phyloP scores from a whole-genome alignment of 2,329 filamentous ascomycete genomes.

The Calonectria pteridis region DNA sequence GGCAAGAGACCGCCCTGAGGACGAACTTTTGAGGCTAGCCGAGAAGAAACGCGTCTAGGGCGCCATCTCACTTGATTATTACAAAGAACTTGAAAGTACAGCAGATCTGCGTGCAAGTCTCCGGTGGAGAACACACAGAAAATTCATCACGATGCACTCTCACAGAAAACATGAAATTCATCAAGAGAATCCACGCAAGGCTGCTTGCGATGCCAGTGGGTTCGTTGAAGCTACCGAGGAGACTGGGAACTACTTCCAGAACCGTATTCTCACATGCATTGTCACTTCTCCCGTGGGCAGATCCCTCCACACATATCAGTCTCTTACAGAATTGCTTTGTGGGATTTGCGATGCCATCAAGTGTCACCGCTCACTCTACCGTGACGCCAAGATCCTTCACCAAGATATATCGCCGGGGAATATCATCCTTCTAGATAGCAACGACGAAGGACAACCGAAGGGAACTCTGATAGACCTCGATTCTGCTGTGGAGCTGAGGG shows the following conservation, averaged over 20 bases:
- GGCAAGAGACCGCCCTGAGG: slow-evolving; percentile 46
- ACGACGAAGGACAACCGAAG: slow-evolving; percentile 17
- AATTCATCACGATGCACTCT: slow-evolving; percentile 17
- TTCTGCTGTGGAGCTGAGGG: slow-evolving; percentile 19
- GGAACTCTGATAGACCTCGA: slow-evolving; percentile 44
- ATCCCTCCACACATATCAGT: slow-evolving; percentile 32
- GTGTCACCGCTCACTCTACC: slow-evolving; percentile 32
- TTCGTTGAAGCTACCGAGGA: slow-evolving; percentile 27
- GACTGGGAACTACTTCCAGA: slow-evolving; percentile 28
- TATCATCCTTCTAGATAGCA: slow-evolving; percentile 22
- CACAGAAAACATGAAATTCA: slow-evolving; percentile 9
- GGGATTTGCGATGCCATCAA: slow-evolving; percentile 37
- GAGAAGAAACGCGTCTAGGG: slow-evolving; percentile 46
- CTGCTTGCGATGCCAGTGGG: slow-evolving; percentile 5
- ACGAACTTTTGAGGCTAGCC: slow-evolving; percentile 48
- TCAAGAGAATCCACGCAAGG: slow-evolving; percentile 14
- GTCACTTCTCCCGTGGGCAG: slow-evolving; percentile 39
- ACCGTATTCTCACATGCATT: slow-evolving; percentile 34
- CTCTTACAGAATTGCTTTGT: slow-evolving; percentile 28
- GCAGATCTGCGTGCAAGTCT: slow-evolving; percentile 31
- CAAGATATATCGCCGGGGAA: slow-evolving; percentile 31
- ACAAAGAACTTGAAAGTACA: slow-evolving; percentile 35
- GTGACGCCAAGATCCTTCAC: neutral
- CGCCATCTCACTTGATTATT: slow-evolving; percentile 45
- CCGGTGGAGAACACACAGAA: slow-evolving; percentile 30